Evolutionary conservation across 2,329 filamentous ascomycete species (phyloP), one percentile per base, ranked within the genome.

Genomic region (Leptographium flavum): DNA sequence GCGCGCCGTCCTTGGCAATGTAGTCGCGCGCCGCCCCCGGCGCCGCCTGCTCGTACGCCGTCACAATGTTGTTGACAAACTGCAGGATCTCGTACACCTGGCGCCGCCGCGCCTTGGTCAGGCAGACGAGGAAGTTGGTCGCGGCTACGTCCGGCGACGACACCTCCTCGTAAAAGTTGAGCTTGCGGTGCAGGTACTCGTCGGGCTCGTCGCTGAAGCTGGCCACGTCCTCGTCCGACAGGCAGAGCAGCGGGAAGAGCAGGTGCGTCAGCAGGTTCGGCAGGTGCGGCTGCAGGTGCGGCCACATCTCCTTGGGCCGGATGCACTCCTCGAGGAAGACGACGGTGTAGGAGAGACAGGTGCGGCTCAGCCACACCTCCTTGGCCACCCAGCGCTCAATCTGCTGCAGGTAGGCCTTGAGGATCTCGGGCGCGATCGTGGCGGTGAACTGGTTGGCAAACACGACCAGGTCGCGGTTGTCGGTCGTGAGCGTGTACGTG

Each of bases 331-430:
- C 92, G 58, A 98, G 71, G 67, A 93, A 98, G 54, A 92, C 83
- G 49, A 98, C 74, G 0, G 86, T 96, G 64, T 94, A 94, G 9
- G 87, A 94, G 50, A 96, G 70, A 54, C 88, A 92, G 33, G 88
- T 85, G 60, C 90, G 87, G 72, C 88, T 96, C 52, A 98, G 72
- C 92, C 92, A 98, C 43, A 83, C 74, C 43, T 85, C 84, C 67
- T 95, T 95, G 52, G 84, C 79, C 37, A 96, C 90, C 90, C 92
- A 98, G 60, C 93, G 92, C 63, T 98, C 92, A 54, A 98, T 88
- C 66, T 96, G 87, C 52, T 81, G 74, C 45, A 98, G 75, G 62
- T 98, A 98, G 51, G 87, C 82, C 66, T 94, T 94, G 56, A 98
- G 73, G 52, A 98, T 95, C 63, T 95, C 88, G 32, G 92, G 92